Base-by-base conservation (phyloP, 1,284 basidiomycete genomes). In the Cutaneotrichosporon sp. region DNA sequence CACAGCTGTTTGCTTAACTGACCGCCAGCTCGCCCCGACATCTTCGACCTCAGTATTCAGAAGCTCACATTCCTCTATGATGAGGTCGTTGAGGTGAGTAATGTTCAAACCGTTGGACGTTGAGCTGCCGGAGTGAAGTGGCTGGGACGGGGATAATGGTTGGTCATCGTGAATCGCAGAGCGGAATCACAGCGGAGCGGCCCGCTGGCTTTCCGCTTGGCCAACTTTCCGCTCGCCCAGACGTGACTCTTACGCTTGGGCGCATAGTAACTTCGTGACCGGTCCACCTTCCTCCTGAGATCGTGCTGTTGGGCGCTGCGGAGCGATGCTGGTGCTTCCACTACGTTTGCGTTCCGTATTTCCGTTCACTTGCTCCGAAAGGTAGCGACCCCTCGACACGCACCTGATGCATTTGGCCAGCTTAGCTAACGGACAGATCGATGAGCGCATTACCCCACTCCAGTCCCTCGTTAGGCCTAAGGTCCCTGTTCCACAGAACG, bases 391-490 rank as follows among this genome's bases (percentile, higher is more conserved):
- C n/a, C n/a, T n/a, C n/a, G n/a, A n/a, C n/a, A n/a, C n/a, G n/a
- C n/a, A n/a, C n/a, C n/a, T n/a, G n/a, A n/a, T n/a, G n/a, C n/a
- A n/a, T n/a, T n/a, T n/a, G n/a, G n/a, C n/a, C n/a, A 34, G 34
- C 19, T 22, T 22, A 14, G 27, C 55, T 55, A 17, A 55, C 34
- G 12, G 25, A 3, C 62, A 71, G 64, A 52, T 71, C 20, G 90
- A 96, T 65, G 94, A 98, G 74, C 84, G 94, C 3, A 92, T 97
- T 5, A 96, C 93, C 0, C 80, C 96, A 1, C 86, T 63, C 19
- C 63, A 65, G 49, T 66, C 62, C 3, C 42, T 67, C n/a, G 61
- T 63, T 5, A 59, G 57, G 1, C 60, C 63, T 0, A 41, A 54
- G 22, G 51, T 61, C 10, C 51, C 57, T 2, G 32, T 64, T 10